Evolutionary conservation across 2,329 filamentous ascomycete genomes (phyloP), one percentile per base, ranked within the genome.

Genomic region (Aspergillus sp.): DNA sequence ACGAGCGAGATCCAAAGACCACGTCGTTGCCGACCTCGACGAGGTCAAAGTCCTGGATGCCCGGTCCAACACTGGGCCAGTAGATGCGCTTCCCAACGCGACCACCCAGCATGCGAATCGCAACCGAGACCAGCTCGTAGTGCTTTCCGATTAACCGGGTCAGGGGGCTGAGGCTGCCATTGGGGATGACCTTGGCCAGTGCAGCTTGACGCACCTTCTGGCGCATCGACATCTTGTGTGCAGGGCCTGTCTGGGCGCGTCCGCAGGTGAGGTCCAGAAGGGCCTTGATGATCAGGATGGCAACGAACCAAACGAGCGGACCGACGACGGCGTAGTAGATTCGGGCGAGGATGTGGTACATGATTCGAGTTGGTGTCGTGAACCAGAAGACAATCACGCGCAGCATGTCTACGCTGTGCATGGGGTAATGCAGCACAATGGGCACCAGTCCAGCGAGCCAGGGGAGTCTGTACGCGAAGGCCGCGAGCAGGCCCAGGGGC

Each of bases 1-100:
- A 77, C 3, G 82, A 79, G 3, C 82, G 77, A 12, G 82, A 84
- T 0, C 83, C 83, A 60, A 86, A 85, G 9, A 85, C 82, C n/a
- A 85, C 82, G 66, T 85, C 80, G 56, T 84, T 78, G 9, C 83
- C 83, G 59, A 85, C 74, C 22, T 85, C 77, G 11, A 85, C 64
- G 1, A 85, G 71, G 59, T 84, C 80, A 60, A 83, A 85, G 61
- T 85, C 81, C 15, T 80, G 76, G 37, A 84, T 57, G 0, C 51
- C 51, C 0, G 51, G 51, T 1, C 51, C 51, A 7, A 54, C 51
- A 40, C 24, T 37, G 7, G 51, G 51, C 51, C 51, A 54, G 33
- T 54, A 54, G 30, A 54, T 54, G 3, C 51, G 19, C 30, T 54
- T 54, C 2, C 51, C 51, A 5, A 30, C 51, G 4, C 22, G 17